These are phyloP conservation scores for Strobilomyces dryophilus DNA, from an alignment of 768 basidiomycete genomes.

Conservation along the genomic window DNA sequence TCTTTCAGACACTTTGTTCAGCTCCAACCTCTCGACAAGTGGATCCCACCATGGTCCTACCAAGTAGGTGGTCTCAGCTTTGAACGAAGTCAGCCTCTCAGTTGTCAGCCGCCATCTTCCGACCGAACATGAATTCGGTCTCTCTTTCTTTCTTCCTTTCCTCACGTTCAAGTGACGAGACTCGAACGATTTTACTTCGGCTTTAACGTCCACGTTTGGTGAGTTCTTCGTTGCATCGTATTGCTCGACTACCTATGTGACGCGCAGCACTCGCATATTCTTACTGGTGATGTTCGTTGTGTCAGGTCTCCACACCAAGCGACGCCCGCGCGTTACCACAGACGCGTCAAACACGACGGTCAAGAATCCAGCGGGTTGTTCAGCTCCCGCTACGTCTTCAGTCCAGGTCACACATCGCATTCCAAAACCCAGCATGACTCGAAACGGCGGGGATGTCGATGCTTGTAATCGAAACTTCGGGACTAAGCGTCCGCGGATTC, in stretches of 20 bases:
- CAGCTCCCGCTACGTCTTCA: not conserved
- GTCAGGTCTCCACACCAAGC: conserved; percentile 21
- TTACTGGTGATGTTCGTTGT: conserved; percentile 20
- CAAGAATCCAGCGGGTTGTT: not conserved
- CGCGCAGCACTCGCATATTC: conserved; percentile 7
- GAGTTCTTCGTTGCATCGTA: conserved; percentile 3
- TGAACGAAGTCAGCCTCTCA: conserved; percentile 13
- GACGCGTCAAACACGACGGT: not conserved
- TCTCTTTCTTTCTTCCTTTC: not conserved
- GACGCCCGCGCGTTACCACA: conserved; percentile 2
- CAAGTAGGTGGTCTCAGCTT: too few species aligned
- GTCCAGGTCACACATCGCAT: not conserved
- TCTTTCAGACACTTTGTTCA: too few species aligned
- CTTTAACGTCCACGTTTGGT: conserved; percentile 1
- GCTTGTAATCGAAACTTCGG: not conserved
- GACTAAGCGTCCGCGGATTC: not conserved
- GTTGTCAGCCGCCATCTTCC: conserved; percentile 13
- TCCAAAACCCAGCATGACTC: conserved; percentile 2
- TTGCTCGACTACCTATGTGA: conserved; percentile 13
- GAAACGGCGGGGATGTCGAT: not conserved
- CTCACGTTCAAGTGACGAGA: not conserved
- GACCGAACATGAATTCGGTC: not conserved
- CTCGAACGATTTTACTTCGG: not conserved
- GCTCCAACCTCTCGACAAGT: too few species aligned
- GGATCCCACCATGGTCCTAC: too few species aligned